Conservation (phyloP, 2,329 filamentous ascomycete genomes). For the Lachnellula willkommii region DNA sequence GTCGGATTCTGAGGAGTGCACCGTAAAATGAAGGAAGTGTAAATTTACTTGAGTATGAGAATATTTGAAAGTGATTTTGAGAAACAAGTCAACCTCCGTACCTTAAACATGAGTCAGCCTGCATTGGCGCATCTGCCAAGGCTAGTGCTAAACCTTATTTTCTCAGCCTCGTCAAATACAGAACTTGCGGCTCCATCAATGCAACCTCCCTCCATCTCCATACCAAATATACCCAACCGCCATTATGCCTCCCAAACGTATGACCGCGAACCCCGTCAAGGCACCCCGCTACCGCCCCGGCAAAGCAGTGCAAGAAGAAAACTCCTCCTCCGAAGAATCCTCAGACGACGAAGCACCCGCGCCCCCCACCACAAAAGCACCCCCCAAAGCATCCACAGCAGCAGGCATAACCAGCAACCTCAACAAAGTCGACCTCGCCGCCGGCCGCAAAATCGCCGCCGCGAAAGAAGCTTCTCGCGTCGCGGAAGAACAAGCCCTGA, state of each 20-base stretch:
- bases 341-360: slow-evolving; percentile 40
- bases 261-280: slow-evolving; percentile 85
- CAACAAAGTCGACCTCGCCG: slow-evolving; percentile 47
- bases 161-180: neutral
- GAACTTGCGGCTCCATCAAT: neutral
- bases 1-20: no score
- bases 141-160: neutral
- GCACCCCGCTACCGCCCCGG: slow-evolving; percentile 81
- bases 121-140: no score
- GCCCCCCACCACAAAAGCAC: slow-evolving; percentile 31
- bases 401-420: slow-evolving; percentile 51
- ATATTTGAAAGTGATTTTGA: no score
- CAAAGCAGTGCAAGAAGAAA: slow-evolving; percentile 56
- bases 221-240: slow-evolving; percentile 1
- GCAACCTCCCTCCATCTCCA: neutral
- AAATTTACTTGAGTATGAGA: no score
- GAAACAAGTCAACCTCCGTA: no score
- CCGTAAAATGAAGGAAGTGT: no score
- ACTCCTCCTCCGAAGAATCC: slow-evolving; percentile 39
- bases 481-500: slow-evolving; percentile 39
- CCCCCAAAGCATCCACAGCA: slow-evolving; percentile 52
- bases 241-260: slow-evolving; percentile 67
- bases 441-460: slow-evolving; percentile 41
- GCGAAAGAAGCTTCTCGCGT: slow-evolving; percentile 43
- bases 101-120: no score